phyloP scores from a whole-genome alignment of 805 yeast species.

The Saccharomycopsis amapae region DNA sequence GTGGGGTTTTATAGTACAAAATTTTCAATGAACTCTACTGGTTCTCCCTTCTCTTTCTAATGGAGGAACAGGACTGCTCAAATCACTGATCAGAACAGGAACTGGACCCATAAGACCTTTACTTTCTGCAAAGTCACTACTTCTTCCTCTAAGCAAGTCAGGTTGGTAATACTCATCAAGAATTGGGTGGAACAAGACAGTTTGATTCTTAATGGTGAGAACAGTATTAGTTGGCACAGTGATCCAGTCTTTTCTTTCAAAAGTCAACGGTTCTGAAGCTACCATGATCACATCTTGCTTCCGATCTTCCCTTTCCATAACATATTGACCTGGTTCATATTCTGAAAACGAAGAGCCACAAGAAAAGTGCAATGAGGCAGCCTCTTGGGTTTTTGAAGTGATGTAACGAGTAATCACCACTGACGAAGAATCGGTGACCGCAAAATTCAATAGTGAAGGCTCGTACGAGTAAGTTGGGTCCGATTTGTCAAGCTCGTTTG shows the following conservation, averaged over 20 bases:
- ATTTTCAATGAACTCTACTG: conserved; percentile 27
- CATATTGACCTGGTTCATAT: conserved; percentile 82
- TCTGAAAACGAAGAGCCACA: conserved; percentile 90
- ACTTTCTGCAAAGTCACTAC: conserved; percentile 75
- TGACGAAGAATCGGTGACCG: conserved; percentile 86
- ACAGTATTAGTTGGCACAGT: conserved; percentile 91
- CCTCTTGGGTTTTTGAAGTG: conserved; percentile 85
- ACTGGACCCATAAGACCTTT: conserved; percentile 93
- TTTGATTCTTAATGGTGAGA: conserved; percentile 73
- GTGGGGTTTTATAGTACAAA: no score
- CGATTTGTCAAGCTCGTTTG: conserved; percentile 42
- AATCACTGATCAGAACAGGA: conserved; percentile 50
- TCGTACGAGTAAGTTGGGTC: conserved; percentile 34
- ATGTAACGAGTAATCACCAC: conserved; percentile 86
- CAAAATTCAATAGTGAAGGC: conserved; percentile 87
- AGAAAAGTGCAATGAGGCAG: conserved; percentile 91
- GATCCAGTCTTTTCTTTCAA: conserved; percentile 95
- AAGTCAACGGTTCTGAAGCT: conserved; percentile 93
- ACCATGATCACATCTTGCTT: conserved; percentile 95
- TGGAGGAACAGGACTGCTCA: conserved; percentile 55
- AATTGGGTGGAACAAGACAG: conserved; percentile 86
- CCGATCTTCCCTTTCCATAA: conserved; percentile 89
- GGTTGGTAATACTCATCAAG: conserved; percentile 79
- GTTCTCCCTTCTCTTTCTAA: conserved; percentile 69
- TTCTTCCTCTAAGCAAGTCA: conserved; percentile 61